These are phyloP conservation scores for Gymnopus androsaceus DNA, from an alignment of 1,284 basidiomycete species.

Conservation along the genomic window DNA sequence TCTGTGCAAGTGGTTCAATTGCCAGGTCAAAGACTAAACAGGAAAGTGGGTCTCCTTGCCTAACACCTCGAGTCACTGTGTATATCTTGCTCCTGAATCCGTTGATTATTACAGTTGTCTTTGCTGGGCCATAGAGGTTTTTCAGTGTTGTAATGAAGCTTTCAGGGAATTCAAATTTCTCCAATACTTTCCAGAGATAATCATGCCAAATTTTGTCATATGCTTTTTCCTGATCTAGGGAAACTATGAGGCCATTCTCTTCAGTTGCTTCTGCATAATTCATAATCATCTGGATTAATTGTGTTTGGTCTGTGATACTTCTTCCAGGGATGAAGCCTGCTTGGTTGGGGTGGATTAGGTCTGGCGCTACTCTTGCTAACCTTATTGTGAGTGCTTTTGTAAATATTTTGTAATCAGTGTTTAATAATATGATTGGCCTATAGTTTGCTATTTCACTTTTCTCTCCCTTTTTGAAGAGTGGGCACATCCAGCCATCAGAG, in stretches of 20 bases:
- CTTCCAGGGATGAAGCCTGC: no score
- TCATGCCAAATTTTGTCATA: constrained; percentile 28
- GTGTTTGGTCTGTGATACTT: no score
- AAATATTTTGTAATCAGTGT: constrained; percentile 9
- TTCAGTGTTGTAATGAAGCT: no score
- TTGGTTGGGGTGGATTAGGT: no score
- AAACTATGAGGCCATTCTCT: constrained; percentile 19
- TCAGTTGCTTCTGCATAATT: constrained; percentile 20
- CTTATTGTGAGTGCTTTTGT: constrained; percentile 7
- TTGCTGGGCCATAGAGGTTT: no score
- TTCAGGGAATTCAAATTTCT: constrained; percentile 28
- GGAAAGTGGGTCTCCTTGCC: constrained; percentile 29
- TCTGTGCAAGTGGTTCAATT: constrained; percentile 26
- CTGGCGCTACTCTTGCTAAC: constrained; percentile 1
- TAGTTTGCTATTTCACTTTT: constrained; percentile 20
- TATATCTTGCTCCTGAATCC: constrained; percentile 28
- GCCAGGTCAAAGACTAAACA: constrained; percentile 33
- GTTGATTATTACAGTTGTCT: no score
- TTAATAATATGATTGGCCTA: constrained; percentile 11
- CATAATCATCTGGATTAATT: constrained; percentile 17
- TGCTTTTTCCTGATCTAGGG: constrained; percentile 28
- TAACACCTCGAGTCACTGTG: constrained; percentile 21
- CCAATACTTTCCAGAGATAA: constrained; percentile 33
- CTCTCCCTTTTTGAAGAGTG: constrained; percentile 26
- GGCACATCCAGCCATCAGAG: constrained; percentile 22